phyloP scores from a whole-genome alignment of 2,329 filamentous ascomycete genomes.

The Orbilia ellipsospora region DNA sequence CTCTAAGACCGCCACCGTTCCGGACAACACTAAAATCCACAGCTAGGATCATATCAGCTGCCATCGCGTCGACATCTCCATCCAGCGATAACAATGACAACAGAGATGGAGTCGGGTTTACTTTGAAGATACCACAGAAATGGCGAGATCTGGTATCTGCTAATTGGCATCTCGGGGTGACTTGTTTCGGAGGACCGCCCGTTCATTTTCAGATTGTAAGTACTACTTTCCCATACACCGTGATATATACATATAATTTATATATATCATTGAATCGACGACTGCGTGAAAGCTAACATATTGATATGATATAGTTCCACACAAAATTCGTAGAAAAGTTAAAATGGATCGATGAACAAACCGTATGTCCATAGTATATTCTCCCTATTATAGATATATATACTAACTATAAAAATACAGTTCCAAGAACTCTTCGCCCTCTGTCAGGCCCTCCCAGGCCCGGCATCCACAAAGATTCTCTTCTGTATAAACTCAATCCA shows the following conservation, averaged over 20 bases:
- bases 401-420: conserved; percentile 61
- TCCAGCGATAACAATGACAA: no score
- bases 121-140: conserved; percentile 10
- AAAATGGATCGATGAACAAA: conserved; percentile 77
- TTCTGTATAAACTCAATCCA: conserved; percentile 76
- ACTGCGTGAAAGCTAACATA: conserved; percentile 54
- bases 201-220: conserved; percentile 76
- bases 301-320: conserved; percentile 68
- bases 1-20: no score
- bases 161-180: conserved; percentile 73
- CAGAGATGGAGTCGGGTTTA: no score
- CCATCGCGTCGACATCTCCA: no score
- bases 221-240: no score
- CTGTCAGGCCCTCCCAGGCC: conserved; percentile 75
- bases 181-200: conserved; percentile 74
- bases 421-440: conserved; percentile 79
- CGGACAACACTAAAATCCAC: no score
- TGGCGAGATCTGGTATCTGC: conserved; percentile 55
- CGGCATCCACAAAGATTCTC: conserved; percentile 76
- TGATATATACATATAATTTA: no score
- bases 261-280: neutral
- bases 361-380: conserved; percentile 64
- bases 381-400: neutral
- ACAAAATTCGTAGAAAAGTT: conserved; percentile 58
- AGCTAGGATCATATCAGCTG: no score